Conservation (phyloP, 192 early-diverging fungal species). For the Phycomyces nitens region DNA sequence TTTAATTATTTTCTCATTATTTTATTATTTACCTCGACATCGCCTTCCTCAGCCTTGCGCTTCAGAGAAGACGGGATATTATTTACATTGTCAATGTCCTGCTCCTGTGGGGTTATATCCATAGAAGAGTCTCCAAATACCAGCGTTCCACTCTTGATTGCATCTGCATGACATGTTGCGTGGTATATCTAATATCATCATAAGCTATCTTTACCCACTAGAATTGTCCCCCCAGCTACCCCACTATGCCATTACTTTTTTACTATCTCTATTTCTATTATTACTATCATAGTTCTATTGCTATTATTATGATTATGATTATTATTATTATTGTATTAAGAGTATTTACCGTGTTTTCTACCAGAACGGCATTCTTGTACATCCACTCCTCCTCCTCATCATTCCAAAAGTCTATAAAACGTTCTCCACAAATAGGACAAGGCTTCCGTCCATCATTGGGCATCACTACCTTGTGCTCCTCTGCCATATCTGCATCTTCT, state of each 20-base stretch:
- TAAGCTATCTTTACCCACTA: neutral
- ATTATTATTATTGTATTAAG: too few species aligned
- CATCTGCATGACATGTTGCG: conserved; percentile 57
- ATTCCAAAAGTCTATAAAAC: conserved; percentile 69
- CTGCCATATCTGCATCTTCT: conserved; percentile 29
- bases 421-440: conserved; percentile 75
- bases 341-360: conserved; percentile 50
- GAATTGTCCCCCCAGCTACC: too few species aligned
- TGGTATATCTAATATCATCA: conserved; percentile 51
- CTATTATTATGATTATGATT: too few species aligned
- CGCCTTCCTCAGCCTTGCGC: conserved; percentile 1
- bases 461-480: conserved; percentile 41
- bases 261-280: too few species aligned
- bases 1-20: neutral
- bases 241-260: too few species aligned
- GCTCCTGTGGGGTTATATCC: neutral
- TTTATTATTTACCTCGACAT: conserved; percentile 10
- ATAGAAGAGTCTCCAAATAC: conserved; percentile 5
- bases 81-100: conserved; percentile 15
- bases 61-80: conserved; percentile 2
- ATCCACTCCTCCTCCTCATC: conserved; percentile 77
- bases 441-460: conserved; percentile 47
- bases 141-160: conserved; percentile 14
- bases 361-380: conserved; percentile 62
- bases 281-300: too few species aligned